Base-by-base conservation (phyloP, 768 basidiomycete species). In the Gloeophyllum trabeum region DNA sequence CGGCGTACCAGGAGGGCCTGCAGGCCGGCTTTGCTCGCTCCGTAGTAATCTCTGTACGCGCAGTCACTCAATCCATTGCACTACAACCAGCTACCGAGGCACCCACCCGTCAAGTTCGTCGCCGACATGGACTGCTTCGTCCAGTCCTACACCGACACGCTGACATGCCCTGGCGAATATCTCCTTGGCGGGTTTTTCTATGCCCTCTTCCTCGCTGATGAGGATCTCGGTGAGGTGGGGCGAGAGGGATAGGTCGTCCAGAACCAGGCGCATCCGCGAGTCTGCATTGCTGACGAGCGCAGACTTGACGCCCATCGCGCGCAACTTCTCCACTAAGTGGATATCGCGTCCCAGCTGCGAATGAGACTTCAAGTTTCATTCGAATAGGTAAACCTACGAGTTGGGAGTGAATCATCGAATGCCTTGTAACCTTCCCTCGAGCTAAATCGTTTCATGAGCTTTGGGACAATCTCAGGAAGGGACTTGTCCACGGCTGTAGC, bases 261-360 rank as follows among this genome's bases (percentile, higher is more conserved):
- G 60, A 7, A 55, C 81, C 73, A 40, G 58, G 87, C 85, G 67
- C 61, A 86, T 78, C 32, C 87, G 73, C 28, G 63, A 61, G 56
- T 89, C 86, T 1, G 76, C 72, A 53, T 89, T 89, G 58, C 80
- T 84, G 32, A 87, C 60, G 6, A 87, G 56, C 4, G 74, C 81
- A 24, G 73, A 76, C 42, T 51, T 58, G 25, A 85, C 50, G 18
- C 64, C 58, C 43, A 73, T 54, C 14, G 64, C 54, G 37, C 61
- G 66, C 28, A 86, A 59, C 28, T 52, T 56, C 30, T 60, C 54
- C 43, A 79, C 76, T 79, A 51, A 13, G 13, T n/a, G n/a, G n/a
- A n/a, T n/a, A n/a, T n/a, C n/a, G n/a, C n/a, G n/a, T n/a, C n/a
- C n/a, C n/a, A n/a, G n/a, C n/a, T n/a, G n/a, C n/a, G n/a, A n/a